phyloP scores from a whole-genome alignment of 495 filamentous ascomycete species.

The Daldinia bambusicola region DNA sequence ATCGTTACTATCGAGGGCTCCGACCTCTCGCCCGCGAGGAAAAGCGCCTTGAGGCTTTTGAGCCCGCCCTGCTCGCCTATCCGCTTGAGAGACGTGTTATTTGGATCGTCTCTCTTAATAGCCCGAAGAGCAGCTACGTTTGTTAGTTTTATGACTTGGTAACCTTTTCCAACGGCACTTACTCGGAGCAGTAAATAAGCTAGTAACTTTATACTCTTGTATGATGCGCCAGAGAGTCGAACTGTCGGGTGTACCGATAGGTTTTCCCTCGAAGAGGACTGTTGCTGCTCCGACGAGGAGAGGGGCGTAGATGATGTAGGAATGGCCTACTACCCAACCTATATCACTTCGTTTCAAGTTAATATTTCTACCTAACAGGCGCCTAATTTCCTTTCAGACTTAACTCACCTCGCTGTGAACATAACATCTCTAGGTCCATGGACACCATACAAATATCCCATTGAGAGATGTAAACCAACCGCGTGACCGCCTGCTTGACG shows the following conservation, averaged over 20 bases:
- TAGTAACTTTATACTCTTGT: conserved; percentile 84
- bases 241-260: conserved; percentile 87
- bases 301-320: conserved; percentile 82
- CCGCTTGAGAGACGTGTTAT: conserved; percentile 69
- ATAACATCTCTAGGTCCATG: conserved; percentile 84
- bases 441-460: conserved; percentile 81
- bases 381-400: neutral
- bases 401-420: conserved; percentile 70
- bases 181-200: conserved; percentile 85
- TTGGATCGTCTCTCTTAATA: conserved; percentile 84
- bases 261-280: conserved; percentile 91
- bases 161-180: conserved; percentile 37
- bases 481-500: conserved; percentile 87
- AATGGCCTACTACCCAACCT: conserved; percentile 87
- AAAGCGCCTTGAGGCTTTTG: conserved; percentile 74
- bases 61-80: conserved; percentile 74
- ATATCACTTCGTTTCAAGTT: conserved; percentile 65
- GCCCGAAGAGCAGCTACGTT: conserved; percentile 73
- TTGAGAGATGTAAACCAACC: conserved; percentile 82
- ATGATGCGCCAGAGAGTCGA: conserved; percentile 88
- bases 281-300: conserved; percentile 86
- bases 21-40: conserved; percentile 88
- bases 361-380: conserved; percentile 45
- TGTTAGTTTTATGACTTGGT: conserved; percentile 10
- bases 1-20: conserved; percentile 85